phyloP scores from a whole-genome alignment of 176 grass and related monocot species.

The Musa troglodytarum region DNA sequence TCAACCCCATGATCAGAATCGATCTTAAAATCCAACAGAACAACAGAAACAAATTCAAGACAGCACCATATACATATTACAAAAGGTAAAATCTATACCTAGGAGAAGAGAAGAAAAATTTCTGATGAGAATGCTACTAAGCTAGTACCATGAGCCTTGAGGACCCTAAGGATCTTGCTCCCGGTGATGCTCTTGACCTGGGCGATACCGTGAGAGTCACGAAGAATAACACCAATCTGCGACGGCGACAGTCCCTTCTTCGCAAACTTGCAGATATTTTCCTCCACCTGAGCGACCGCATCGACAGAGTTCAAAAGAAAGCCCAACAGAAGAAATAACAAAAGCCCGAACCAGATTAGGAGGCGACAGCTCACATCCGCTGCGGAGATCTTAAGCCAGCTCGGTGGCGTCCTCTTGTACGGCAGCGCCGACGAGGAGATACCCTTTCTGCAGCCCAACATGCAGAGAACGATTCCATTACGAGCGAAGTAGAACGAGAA shows the following conservation, averaged over 20 bases:
- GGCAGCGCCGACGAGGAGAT: conserved; percentile 13
- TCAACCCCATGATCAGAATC: background rate
- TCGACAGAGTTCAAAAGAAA: background rate
- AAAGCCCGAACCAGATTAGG: background rate
- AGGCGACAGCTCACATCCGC: background rate
- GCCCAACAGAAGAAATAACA: background rate
- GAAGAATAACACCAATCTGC: conserved; percentile 5
- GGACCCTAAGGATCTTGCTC: conserved; percentile 2
- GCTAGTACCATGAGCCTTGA: background rate
- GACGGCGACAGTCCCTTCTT: background rate
- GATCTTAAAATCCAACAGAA: background rate
- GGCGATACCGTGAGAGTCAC: background rate
- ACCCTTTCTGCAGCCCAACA: conserved; percentile 4
- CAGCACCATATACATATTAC: background rate
- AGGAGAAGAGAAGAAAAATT: too few relatives aligned
- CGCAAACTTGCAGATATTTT: background rate
- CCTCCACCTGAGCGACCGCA: background rate
- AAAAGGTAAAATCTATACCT: background rate
- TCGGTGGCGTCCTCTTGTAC: conserved; percentile 18
- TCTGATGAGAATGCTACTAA: background rate
- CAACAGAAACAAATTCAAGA: background rate
- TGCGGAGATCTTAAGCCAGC: conserved; percentile 6
- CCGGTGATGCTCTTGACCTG: background rate
- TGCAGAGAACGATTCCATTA: background rate
- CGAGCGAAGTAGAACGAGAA: background rate